Base-by-base conservation (phyloP, 345 rosid genomes). In the Sisymbrium irio region DNA sequence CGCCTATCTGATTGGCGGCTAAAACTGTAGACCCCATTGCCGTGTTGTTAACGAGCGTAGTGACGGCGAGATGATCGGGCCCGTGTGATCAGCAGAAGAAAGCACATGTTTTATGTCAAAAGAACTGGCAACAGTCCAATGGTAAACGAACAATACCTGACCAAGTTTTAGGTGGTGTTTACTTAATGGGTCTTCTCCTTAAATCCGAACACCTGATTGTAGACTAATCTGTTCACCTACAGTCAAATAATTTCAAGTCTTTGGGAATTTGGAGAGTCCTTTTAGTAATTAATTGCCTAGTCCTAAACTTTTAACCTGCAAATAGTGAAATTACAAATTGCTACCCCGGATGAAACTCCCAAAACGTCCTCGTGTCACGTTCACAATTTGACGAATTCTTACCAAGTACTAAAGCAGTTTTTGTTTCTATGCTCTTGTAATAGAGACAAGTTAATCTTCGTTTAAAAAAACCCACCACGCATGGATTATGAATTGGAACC, bases 1-100 rank as follows among this genome's bases (percentile, higher is more conserved):
- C 54, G 55, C 22, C 35, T 30, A n/a, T 72, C 19, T 53, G 36
- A 62, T 62, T 53, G 76, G 68, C 8, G 51, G 28, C 13, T 42
- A 1, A 28, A 13, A 53, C 3, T 22, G 27, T 42, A 64, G 77
- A 35, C 30, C 64, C 77, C 19, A 4, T 64, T 11, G 22, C 9
- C 17, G 11, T 40, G 68, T 61, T 57, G 30, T 51, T 47, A 15
- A 50, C 4, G 6, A 62, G 45, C 56, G 20, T 41, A 42, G 5
- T 53, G 70, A 42, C 39, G 77, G 76, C 69, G 69, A 37, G 61
- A 72, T 62, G 62, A 72, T 62, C 69, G 62, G 69, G 27, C 1
- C 13, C 57, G 28, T 59, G 73, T 69, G 57, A 47, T 47, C 45
- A 20, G 22, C 15, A 33, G 8, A 47, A 6, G 45, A 20, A 27